phyloP scores from a whole-genome alignment of 805 yeast species.

The Saccharomycopsis vini region DNA sequence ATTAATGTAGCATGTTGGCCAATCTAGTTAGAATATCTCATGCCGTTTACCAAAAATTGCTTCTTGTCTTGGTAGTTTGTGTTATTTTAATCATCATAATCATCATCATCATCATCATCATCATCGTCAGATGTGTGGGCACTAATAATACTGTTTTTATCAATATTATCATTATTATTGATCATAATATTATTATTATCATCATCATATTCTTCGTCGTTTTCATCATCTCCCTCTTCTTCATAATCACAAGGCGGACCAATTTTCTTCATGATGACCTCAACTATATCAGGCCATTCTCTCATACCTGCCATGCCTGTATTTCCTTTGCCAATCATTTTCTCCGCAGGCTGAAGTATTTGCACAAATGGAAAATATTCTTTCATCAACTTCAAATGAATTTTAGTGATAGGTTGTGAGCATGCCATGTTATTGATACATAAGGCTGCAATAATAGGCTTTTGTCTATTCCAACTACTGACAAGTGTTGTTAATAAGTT shows the following conservation, averaged over 20 bases:
- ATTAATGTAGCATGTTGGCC: too few relatives aligned
- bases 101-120: constrained; percentile 25
- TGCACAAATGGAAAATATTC: constrained; percentile 74
- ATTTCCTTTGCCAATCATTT: constrained; percentile 61
- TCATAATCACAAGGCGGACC: constrained; percentile 26
- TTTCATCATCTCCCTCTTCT: constrained; percentile 29
- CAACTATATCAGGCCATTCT: constrained; percentile 79
- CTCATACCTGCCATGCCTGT: constrained; percentile 90
- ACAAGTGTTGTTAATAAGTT: constrained; percentile 65
- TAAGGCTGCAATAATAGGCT: constrained; percentile 70
- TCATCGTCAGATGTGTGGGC: too few relatives aligned
- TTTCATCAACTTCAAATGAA: constrained; percentile 50
- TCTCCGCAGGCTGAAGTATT: constrained; percentile 69
- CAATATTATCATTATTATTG: constrained; percentile 20
- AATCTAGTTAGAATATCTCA: too few relatives aligned
- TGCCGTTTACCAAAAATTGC: too few relatives aligned
- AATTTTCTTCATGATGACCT: constrained; percentile 37
- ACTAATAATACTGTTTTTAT: too few relatives aligned
- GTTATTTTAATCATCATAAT: constrained; percentile 7
- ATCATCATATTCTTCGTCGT: constrained; percentile 32
- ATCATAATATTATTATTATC: constrained; percentile 32
- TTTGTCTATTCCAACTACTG: constrained; percentile 68
- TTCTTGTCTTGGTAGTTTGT: neutral
- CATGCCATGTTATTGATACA: constrained; percentile 81
- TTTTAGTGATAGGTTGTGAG: constrained; percentile 67